Evolutionary conservation across 176 grass and related monocot species (phyloP).

Genomic region (Carex pumila): DNA sequence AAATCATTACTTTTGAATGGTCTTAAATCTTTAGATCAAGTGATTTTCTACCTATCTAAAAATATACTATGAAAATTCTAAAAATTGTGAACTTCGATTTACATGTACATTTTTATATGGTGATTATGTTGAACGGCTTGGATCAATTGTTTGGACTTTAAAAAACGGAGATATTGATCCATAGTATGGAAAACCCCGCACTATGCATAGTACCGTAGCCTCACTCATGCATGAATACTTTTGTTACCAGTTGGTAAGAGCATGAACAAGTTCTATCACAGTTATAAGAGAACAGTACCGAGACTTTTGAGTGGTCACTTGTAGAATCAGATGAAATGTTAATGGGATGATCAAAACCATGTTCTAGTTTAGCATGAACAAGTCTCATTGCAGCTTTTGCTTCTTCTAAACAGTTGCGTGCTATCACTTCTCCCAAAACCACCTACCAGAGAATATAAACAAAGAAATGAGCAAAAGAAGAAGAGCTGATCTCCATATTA

Average conservation of each 20-base stretch:
- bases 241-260: background rate
- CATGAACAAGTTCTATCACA: background rate
- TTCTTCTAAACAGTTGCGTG: constrained; percentile 80
- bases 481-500: background rate
- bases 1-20: too few species aligned
- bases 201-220: too few species aligned
- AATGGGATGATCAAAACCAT: constrained; percentile 64
- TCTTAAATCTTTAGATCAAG: too few species aligned
- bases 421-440: constrained; percentile 47
- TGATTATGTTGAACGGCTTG: too few species aligned
- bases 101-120: too few species aligned
- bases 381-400: constrained; percentile 70
- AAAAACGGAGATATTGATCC: too few species aligned
- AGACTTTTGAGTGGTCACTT: constrained; percentile 1
- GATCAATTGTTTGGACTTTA: too few species aligned
- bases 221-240: background rate
- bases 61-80: too few species aligned
- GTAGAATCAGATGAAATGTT: constrained; percentile 24
- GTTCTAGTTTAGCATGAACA: constrained; percentile 61
- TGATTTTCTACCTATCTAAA: too few species aligned
- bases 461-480: constrained; percentile 14
- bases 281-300: background rate
- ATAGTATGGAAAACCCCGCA: too few species aligned
- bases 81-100: too few species aligned
- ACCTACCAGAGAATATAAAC: constrained; percentile 29